These are phyloP conservation scores for Hericium coralloides DNA, from an alignment of 768 basidiomycete species.

Conservation along the genomic window DNA sequence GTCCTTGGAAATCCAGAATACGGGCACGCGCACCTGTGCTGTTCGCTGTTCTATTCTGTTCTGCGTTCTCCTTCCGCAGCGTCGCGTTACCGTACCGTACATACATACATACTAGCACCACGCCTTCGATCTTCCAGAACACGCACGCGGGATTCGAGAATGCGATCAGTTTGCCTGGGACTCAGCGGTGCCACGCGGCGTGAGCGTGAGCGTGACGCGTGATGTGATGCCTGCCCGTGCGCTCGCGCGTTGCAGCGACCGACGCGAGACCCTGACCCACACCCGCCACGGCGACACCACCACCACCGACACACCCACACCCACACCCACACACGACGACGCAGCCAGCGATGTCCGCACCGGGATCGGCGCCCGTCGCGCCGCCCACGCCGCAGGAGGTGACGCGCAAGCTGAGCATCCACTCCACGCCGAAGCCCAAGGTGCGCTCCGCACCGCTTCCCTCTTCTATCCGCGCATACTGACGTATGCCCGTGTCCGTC, in stretches of 20 bases:
- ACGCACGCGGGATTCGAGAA: no score
- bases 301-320: neutral
- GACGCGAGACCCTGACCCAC: neutral
- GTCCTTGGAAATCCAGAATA: neutral
- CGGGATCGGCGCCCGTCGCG: conserved; percentile 25
- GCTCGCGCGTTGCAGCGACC: neutral
- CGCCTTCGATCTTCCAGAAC: no score
- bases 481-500: neutral
- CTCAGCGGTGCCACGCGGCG: neutral
- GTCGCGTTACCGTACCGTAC: no score
- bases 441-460: conserved; percentile 13
- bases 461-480: neutral
- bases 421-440: conserved; percentile 46
- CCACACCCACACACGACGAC: neutral
- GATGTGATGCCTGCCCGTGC: neutral
- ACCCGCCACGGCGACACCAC: neutral
- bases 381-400: conserved; percentile 85
- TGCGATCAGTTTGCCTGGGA: neutral
- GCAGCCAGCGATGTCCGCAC: neutral
- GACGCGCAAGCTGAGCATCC: conserved; percentile 75
- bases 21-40: neutral
- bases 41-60: no score
- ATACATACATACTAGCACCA: no score
- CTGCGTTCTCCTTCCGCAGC: no score
- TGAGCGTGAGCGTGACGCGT: neutral